These are phyloP conservation scores for Rhizophagus clarus DNA, from an alignment of 192 early-diverging fungal genomes.

Conservation along the genomic window DNA sequence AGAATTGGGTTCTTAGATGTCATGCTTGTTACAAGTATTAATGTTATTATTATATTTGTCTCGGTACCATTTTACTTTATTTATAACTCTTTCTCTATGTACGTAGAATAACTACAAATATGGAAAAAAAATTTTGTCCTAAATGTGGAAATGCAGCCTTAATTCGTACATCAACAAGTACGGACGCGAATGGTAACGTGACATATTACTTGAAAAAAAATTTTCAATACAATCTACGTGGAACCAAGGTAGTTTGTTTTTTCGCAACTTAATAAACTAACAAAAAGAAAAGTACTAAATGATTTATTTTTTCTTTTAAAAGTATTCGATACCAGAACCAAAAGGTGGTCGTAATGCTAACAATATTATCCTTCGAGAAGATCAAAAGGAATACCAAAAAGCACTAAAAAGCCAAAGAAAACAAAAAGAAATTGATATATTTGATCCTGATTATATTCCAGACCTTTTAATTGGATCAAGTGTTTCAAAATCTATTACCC, in stretches of 20 bases:
- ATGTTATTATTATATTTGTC: conserved; percentile 20
- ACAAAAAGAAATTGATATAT: conserved; percentile 60
- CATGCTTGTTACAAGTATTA: conserved; percentile 86
- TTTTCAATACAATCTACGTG: conserved; percentile 87
- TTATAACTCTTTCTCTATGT: background rate
- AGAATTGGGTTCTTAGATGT: conserved; percentile 91
- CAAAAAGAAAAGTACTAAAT: background rate
- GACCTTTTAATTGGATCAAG: conserved; percentile 48
- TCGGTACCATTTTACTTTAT: background rate
- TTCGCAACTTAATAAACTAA: no score
- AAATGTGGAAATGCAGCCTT: conserved; percentile 88
- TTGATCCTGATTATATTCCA: conserved; percentile 71
- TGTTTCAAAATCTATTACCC: conserved; percentile 58
- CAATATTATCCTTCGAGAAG: conserved; percentile 85
- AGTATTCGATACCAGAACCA: conserved; percentile 83
- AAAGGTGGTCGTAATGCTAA: conserved; percentile 76
- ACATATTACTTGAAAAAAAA: conserved; percentile 87
- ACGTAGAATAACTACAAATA: conserved; percentile 72
- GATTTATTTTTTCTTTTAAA: background rate
- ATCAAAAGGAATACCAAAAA: conserved; percentile 83
- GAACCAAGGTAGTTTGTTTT: conserved; percentile 66
- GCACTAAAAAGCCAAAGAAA: conserved; percentile 54
- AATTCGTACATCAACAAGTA: conserved; percentile 77
- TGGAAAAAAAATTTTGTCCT: conserved; percentile 92
- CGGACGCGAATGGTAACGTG: conserved; percentile 78